A percentile compares a stretch with the other conserved stretches of the same genome.
These are phyloP conservation scores for Neonectria faginata DNA, from an alignment of 2,329 filamentous ascomycete genomes.

Conservation along the genomic window DNA sequence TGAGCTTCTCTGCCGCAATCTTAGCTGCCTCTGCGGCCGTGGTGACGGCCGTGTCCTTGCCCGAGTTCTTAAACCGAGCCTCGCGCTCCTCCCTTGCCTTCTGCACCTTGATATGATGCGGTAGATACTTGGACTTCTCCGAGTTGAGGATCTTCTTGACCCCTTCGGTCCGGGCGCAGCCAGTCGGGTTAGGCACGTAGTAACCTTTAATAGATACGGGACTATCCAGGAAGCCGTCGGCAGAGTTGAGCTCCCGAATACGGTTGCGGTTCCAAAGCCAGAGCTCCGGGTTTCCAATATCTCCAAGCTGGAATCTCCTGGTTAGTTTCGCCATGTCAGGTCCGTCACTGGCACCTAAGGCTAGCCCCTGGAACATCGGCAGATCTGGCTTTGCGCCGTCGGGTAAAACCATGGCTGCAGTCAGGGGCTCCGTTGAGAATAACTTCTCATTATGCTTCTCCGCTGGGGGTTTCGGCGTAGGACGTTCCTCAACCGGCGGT, in stretches of 20 bases:
- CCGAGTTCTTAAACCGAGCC: slow-evolving; percentile 74
- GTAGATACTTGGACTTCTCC: slow-evolving; percentile 97
- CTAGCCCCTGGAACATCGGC: slow-evolving; percentile 57
- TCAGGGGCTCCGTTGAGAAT: slow-evolving; percentile 61
- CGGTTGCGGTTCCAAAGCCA: slow-evolving; percentile 70
- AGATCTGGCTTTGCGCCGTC: slow-evolving; percentile 60
- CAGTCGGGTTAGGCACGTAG: slow-evolving; percentile 88
- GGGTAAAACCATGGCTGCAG: slow-evolving; percentile 59
- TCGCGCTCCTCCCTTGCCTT: slow-evolving; percentile 93
- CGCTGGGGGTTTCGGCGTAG: slow-evolving; percentile 47
- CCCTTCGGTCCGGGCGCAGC: slow-evolving; percentile 90
- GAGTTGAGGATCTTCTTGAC: slow-evolving; percentile 96
- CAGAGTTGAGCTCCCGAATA: slow-evolving; percentile 66
- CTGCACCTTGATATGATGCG: slow-evolving; percentile 96
- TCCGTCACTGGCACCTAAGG: slow-evolving; percentile 58
- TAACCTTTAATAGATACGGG: slow-evolving; percentile 68
- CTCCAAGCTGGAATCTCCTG: slow-evolving; percentile 58
- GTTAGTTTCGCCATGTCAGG: slow-evolving; percentile 63
- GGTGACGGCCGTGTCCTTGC: slow-evolving; percentile 72
- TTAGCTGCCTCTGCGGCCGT: slow-evolving; percentile 78
- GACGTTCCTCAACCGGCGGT: slow-evolving; percentile 44
- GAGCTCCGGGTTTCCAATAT: slow-evolving; percentile 63
- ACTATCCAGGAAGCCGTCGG: slow-evolving; percentile 41
- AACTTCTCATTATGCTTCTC: slow-evolving; percentile 61
- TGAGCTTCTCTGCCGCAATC: slow-evolving; percentile 81